A percentile compares a stretch with the other conserved stretches of the same genome.
Conservation (phyloP, 2,329 filamentous ascomycete genomes). For the Trichoderma sp. region DNA sequence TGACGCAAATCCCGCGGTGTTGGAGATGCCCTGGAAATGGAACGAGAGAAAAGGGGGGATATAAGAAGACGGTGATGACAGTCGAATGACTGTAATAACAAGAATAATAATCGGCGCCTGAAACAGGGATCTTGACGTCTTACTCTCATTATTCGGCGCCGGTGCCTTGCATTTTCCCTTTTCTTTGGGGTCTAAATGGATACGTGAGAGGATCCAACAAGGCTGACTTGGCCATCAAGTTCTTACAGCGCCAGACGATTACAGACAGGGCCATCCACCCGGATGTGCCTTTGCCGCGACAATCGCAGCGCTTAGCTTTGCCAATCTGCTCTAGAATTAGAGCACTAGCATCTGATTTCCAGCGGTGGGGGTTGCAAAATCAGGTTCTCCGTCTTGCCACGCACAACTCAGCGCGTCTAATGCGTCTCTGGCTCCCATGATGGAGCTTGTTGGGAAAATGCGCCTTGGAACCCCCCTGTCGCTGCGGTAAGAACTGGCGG, state of each 20-base stretch:
- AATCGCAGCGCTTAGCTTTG: not conserved
- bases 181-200: not conserved
- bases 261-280: not conserved
- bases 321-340: not conserved
- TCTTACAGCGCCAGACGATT: not conserved
- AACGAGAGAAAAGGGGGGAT: not conserved
- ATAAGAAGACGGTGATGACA: not conserved
- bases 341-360: not conserved
- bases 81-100: not conserved
- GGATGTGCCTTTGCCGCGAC: not conserved
- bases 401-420: not conserved
- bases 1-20: slow-evolving; percentile 11
- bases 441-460: slow-evolving; percentile 4
- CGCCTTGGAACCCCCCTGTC: slow-evolving; percentile 21
- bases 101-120: not conserved
- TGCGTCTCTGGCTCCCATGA: not conserved
- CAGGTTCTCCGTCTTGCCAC: not conserved
- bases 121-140: slow-evolving; percentile 10
- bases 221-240: slow-evolving; percentile 4
- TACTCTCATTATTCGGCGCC: not conserved
- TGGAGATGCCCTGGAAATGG: not conserved
- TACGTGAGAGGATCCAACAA: not conserved
- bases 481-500: slow-evolving; percentile 19
- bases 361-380: not conserved
- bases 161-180: not conserved